Conservation (phyloP, 805 yeast genomes). For the Candida anglica region DNA sequence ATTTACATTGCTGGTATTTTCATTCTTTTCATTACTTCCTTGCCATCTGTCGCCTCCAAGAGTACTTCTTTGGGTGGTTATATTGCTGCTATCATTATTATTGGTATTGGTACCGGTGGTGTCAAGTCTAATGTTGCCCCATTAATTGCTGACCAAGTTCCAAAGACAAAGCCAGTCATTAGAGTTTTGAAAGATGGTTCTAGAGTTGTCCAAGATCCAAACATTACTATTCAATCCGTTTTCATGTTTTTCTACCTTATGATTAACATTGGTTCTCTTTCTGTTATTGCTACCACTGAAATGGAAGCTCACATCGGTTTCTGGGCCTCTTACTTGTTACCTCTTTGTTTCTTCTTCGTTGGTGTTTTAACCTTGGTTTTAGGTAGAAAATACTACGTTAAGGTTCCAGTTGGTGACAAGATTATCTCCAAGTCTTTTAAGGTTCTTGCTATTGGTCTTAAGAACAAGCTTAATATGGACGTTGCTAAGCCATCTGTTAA, state of each 20-base stretch:
- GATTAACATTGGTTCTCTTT: slow-evolving; percentile 71
- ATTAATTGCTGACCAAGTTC: slow-evolving; percentile 62
- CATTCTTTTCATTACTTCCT: slow-evolving; percentile 63
- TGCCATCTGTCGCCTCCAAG: slow-evolving; percentile 51
- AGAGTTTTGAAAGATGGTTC: slow-evolving; percentile 37
- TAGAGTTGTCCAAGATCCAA: slow-evolving; percentile 52
- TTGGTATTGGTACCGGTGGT: slow-evolving; percentile 79
- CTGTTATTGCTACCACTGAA: slow-evolving; percentile 75
- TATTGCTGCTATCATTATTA: slow-evolving; percentile 48
- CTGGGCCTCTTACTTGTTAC: slow-evolving; percentile 73
- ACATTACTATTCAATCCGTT: slow-evolving; percentile 66
- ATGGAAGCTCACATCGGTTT: slow-evolving; percentile 62
- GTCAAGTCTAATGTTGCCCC: slow-evolving; percentile 76
- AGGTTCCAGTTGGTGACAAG: slow-evolving; percentile 58
- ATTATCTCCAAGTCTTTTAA: slow-evolving; percentile 53
- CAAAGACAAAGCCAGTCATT: slow-evolving; percentile 35
- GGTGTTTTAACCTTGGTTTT: slow-evolving; percentile 47
- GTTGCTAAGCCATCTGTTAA: slow-evolving; percentile 56
- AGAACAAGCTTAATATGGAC: slow-evolving; percentile 47
- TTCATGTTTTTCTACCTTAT: slow-evolving; percentile 74
- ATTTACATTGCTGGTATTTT: slow-evolving; percentile 61
- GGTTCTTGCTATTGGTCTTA: slow-evolving; percentile 37
- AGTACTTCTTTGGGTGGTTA: slow-evolving; percentile 63
- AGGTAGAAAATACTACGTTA: slow-evolving; percentile 56
- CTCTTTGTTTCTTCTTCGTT: slow-evolving; percentile 55